Evolutionary conservation across 2,329 filamentous ascomycete genomes (phyloP), one percentile per base, ranked within the genome.

Genomic region (Metarhizium brunneum): DNA sequence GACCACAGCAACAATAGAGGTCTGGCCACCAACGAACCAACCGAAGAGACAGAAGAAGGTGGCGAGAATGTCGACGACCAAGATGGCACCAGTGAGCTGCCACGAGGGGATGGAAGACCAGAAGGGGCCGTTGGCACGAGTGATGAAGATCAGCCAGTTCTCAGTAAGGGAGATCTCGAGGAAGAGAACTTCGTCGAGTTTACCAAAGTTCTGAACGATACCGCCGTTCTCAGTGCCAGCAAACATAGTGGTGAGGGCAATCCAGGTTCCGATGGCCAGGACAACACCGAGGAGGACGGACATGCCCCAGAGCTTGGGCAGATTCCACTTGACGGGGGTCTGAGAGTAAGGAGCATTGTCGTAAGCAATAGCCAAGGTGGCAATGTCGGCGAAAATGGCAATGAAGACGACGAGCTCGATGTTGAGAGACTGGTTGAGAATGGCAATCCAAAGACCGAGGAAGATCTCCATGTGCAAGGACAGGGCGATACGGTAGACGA

Each of bases 111-210:
- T 82, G 29, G 88, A 92, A 3, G 88, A 91, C 90, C 90, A 95
- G 81, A 95, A 92, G 54, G 90, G 89, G 66, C 90, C 90, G 73
- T 92, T 92, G 74, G 90, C 87, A 80, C 91, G 90, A 61, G 90
- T 95, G 75, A 95, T 92, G 79, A 96, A 95, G 74, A 96, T 96
- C 53, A 95, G 82, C 90, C 91, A 95, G 77, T 95, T 96, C 80
- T 95, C 89, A 58, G 90, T 92, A 54, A 95, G 82, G 13, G 88
- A 90, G 71, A 95, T 89, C 75, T 95, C 84, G 42, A 96, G 85
- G 82, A 95, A 95, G 66, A 96, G 74, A 57, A 95, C 85, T 64
- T 85, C 84, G 64, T 95, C 89, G 55, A 88, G 76, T 68, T 86
- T 82, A 81, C 90, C 90, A 65, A 87, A 88, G 76, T 94, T 92